phyloP scores from a whole-genome alignment of 2,329 filamentous ascomycete species.

The Metarhizium album region DNA sequence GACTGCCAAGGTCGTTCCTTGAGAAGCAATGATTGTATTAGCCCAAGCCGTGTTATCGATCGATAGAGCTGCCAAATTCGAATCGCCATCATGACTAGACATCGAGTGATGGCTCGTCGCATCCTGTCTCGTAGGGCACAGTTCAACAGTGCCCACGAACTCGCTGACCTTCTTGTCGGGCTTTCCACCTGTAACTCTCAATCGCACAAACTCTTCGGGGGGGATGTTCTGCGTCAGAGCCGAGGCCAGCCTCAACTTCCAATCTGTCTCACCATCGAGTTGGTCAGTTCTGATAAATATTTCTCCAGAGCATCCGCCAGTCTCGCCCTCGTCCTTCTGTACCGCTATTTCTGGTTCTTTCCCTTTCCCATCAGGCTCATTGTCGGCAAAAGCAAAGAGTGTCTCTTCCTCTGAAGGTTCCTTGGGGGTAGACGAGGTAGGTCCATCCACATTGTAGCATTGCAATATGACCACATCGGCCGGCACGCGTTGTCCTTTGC shows the following conservation, averaged over 20 bases:
- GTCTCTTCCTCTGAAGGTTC: constrained; percentile 28
- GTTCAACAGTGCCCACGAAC: constrained; percentile 79
- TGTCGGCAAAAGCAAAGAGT: constrained; percentile 30
- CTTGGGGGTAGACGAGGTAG: constrained; percentile 16
- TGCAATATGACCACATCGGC: constrained; percentile 91
- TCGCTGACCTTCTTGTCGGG: constrained; percentile 93
- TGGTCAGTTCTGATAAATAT: constrained; percentile 97
- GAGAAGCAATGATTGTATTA: constrained; percentile 92
- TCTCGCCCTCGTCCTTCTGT: constrained; percentile 18
- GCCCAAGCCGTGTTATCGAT: constrained; percentile 99
- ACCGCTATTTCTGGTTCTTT: constrained; percentile 23
- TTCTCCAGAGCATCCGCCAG: constrained; percentile 53
- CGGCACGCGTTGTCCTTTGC: constrained; percentile 85
- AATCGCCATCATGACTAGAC: constrained; percentile 22
- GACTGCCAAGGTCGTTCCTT: constrained; percentile 76
- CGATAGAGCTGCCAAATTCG: constrained; percentile 60
- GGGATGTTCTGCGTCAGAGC: constrained; percentile 72
- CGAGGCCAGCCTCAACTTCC: constrained; percentile 88
- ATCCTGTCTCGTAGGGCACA: constrained; percentile 45
- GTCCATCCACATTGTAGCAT: constrained; percentile 53
- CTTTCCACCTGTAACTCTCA: constrained; percentile 71
- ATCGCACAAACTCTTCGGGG: constrained; percentile 57
- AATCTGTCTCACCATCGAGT: constrained; percentile 94
- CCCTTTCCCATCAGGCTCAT: constrained; percentile 21
- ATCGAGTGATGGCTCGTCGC: constrained; percentile 32